Evolutionary conservation across 208 protist species (phyloP).

Genomic region (Acanthamoeba sp.): DNA sequence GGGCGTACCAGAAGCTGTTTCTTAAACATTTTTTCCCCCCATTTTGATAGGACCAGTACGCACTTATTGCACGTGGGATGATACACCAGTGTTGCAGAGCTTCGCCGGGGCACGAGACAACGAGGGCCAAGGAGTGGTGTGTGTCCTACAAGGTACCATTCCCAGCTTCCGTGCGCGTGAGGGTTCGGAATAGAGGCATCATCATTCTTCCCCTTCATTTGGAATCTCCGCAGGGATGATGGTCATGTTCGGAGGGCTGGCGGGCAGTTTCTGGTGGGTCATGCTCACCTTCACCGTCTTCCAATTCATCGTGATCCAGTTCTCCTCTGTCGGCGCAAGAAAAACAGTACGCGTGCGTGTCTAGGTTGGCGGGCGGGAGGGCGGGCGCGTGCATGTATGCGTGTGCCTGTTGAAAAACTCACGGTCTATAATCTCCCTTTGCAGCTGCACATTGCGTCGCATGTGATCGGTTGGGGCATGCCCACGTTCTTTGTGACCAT

Average conservation of each 20-base stretch:
- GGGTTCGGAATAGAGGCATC: too few relatives aligned
- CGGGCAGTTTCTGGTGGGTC: constrained; percentile 62
- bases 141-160: neutral
- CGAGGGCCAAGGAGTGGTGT: constrained; percentile 23
- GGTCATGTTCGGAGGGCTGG: constrained; percentile 2
- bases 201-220: too few relatives aligned
- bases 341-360: neutral
- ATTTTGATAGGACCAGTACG: neutral
- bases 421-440: neutral
- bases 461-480: constrained; percentile 25
- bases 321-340: neutral
- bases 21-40: neutral
- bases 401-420: too few relatives aligned
- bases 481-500: neutral
- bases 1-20: neutral
- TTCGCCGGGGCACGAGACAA: constrained; percentile 7
- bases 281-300: constrained; percentile 47
- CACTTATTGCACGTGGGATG: constrained; percentile 26
- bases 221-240: neutral
- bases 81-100: neutral
- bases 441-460: neutral
- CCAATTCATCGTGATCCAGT: neutral
- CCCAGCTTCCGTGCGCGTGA: neutral
- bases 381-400: too few relatives aligned
- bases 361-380: too few relatives aligned